Conservation (phyloP, 192 early-diverging fungal genomes). For the Dissophora ornata region DNA sequence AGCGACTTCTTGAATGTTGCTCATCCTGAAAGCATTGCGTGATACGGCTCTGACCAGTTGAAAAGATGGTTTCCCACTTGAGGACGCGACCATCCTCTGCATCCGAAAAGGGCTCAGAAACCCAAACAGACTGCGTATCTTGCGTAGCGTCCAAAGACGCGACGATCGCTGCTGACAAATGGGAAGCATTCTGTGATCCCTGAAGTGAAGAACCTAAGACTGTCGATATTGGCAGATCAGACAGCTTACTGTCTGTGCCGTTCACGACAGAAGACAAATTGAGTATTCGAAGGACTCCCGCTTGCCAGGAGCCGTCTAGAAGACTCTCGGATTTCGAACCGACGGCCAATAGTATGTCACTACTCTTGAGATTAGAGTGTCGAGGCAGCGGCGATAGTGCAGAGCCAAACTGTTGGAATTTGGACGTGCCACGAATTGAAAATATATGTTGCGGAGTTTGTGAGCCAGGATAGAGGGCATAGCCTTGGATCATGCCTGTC, state of each 20-base stretch:
- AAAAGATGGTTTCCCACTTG: not conserved
- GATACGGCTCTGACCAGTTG: not conserved
- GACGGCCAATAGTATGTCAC: not conserved
- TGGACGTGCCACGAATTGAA: not conserved
- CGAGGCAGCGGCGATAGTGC: not conserved
- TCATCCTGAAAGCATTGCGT: constrained; percentile 4
- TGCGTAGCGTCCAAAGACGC: not conserved
- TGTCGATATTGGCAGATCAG: not conserved
- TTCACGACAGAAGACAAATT: not conserved
- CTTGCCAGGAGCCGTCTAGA: constrained; percentile 10
- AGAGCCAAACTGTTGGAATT: constrained; percentile 12
- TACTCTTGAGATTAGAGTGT: not conserved
- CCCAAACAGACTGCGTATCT: constrained; percentile 2
- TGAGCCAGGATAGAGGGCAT: not conserved
- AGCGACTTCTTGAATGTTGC: not conserved
- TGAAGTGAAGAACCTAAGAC: constrained; percentile 1
- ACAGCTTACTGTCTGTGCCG: not conserved
- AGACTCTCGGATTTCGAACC: constrained; percentile 14
- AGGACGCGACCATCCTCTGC: constrained; percentile 8
- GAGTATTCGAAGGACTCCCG: constrained; percentile 10
- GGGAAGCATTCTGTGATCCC: constrained; percentile 10
- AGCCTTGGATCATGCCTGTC: constrained; percentile 11
- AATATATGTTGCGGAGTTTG: not conserved
- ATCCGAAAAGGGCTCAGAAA: constrained; percentile 6
- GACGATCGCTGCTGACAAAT: constrained; percentile 1